phyloP scores from a whole-genome alignment of 441 rosid genomes.

The Erysimum cheiri region DNA sequence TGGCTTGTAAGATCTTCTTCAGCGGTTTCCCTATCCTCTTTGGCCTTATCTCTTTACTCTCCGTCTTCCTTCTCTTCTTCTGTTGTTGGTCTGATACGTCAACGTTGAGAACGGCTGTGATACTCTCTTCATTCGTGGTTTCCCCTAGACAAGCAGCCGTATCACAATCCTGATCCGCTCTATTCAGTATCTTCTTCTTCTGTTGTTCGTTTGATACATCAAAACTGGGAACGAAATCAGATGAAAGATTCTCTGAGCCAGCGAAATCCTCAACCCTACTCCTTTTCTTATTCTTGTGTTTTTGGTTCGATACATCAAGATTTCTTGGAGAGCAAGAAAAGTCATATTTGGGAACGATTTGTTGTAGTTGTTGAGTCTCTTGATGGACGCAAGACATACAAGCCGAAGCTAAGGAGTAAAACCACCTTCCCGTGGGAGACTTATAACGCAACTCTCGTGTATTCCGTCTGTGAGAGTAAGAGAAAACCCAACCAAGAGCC shows the following conservation, averaged over 20 bases:
- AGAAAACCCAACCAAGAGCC: conserved; percentile 40
- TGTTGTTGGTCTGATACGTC: conserved; percentile 33
- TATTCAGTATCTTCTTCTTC: not conserved
- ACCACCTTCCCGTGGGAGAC: conserved; percentile 33
- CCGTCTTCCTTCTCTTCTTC: conserved; percentile 59
- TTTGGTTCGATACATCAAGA: not conserved
- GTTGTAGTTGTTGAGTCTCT: not conserved
- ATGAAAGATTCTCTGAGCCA: not conserved
- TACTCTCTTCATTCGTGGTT: not conserved
- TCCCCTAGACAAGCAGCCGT: not conserved
- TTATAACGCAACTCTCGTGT: conserved; percentile 28
- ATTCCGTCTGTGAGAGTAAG: not conserved
- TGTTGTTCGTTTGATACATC: not conserved
- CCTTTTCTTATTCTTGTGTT: not conserved
- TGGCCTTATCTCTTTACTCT: conserved; percentile 24
- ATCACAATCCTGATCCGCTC: not conserved
- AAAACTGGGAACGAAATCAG: not conserved
- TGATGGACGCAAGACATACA: conserved; percentile 21
- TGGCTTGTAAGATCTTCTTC: conserved; percentile 37
- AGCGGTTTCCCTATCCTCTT: conserved; percentile 43
- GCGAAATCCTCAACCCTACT: not conserved
- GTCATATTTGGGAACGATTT: not conserved
- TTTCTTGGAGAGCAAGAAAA: conserved; percentile 1
- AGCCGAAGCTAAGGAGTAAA: conserved; percentile 32
- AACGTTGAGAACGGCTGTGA: not conserved